These are phyloP conservation scores for Macadamia tetraphylla DNA, from an alignment of 164 flowering plant genomes.

Conservation along the genomic window DNA sequence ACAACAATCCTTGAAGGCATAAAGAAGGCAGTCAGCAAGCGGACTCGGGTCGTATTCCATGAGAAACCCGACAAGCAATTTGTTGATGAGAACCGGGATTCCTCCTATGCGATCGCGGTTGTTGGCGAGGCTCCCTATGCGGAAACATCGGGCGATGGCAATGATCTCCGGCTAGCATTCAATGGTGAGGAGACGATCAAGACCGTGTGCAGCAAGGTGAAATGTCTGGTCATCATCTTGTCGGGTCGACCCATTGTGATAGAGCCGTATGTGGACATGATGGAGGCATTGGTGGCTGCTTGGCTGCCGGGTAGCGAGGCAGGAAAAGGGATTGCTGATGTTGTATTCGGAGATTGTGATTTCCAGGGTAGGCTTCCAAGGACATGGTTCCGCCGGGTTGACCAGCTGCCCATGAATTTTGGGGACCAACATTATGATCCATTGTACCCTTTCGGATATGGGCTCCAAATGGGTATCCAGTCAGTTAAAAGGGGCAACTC, in stretches of 20 bases:
- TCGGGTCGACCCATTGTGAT: conserved; percentile 35
- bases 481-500: neutral
- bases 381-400: conserved; percentile 42
- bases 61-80: conserved; percentile 25
- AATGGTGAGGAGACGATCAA: too few species aligned
- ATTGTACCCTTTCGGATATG: conserved; percentile 35
- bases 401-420: conserved; percentile 46
- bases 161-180: neutral
- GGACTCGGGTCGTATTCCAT: conserved; percentile 23
- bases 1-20: conserved; percentile 39
- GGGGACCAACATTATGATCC: conserved; percentile 45
- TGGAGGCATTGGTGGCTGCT: conserved; percentile 47
- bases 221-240: too few species aligned
- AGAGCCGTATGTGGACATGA: conserved; percentile 27
- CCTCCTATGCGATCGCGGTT: conserved; percentile 30
- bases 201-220: too few species aligned
- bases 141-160: conserved; percentile 28
- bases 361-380: conserved; percentile 39
- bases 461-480: conserved; percentile 19
- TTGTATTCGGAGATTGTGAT: conserved; percentile 38
- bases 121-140: conserved; percentile 42
- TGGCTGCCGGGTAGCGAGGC: conserved; percentile 48
- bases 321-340: conserved; percentile 46
- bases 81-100: conserved; percentile 12
- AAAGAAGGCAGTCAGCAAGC: conserved; percentile 22